Percentiles rank a stretch among this genome's conserved stretches.
Evolutionary conservation across 1,284 basidiomycete genomes (phyloP).

Genomic region (Papiliotrema laurentii): DNA sequence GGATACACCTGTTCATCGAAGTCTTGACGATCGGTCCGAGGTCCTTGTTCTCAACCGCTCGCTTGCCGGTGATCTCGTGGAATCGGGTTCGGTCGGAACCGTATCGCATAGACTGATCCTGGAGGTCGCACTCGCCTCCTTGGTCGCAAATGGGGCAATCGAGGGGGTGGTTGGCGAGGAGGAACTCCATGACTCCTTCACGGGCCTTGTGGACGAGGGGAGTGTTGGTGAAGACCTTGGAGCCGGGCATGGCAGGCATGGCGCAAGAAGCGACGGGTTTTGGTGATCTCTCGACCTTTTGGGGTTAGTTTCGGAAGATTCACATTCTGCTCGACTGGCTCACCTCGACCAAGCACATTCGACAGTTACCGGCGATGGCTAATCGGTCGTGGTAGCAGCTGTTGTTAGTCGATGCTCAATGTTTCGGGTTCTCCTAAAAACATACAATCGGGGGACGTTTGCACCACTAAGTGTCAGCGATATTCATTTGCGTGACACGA

Average conservation of each 20-base stretch:
- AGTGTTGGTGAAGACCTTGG: constrained; percentile 93
- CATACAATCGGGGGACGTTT: constrained; percentile 40
- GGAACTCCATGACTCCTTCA: constrained; percentile 98
- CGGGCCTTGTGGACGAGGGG: constrained; percentile 86
- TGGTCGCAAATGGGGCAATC: constrained; percentile 99
- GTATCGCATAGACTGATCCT: constrained; percentile 99
- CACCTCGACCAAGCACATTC: constrained; percentile 97
- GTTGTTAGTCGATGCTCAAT: background rate
- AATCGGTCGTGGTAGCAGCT: constrained; percentile 58
- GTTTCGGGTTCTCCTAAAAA: background rate
- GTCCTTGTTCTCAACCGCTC: constrained; percentile 97
- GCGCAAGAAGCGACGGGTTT: constrained; percentile 80
- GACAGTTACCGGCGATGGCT: constrained; percentile 92
- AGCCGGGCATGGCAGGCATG: constrained; percentile 96
- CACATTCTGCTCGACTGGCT: constrained; percentile 10
- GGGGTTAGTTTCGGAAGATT: background rate
- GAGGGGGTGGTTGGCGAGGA: constrained; percentile 93
- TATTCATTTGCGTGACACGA: background rate
- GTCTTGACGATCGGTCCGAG: constrained; percentile 97
- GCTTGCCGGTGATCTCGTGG: constrained; percentile 97
- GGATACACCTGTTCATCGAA: constrained; percentile 98
- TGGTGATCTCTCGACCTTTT: constrained; percentile 74
- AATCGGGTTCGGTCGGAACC: constrained; percentile 95
- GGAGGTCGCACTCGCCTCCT: constrained; percentile 96
- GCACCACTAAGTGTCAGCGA: constrained; percentile 20